Base-by-base conservation (phyloP, 139 green algal genomes). In the Chlamydomonas eustigma region DNA sequence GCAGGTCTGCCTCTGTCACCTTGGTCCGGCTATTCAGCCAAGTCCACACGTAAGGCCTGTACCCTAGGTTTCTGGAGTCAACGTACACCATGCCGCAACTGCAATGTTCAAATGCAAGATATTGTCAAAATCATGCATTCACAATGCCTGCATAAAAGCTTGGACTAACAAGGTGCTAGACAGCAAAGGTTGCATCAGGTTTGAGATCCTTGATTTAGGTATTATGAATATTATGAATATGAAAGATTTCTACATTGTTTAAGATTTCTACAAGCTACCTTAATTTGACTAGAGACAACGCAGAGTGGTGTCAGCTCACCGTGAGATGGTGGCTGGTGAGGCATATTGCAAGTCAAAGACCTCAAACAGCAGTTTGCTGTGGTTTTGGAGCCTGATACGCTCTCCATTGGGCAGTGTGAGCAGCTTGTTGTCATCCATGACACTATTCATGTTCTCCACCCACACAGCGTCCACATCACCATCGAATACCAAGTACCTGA, bases 341-440 rank as follows among this genome's bases (percentile, higher is more conserved):
- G 81, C 81, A 36, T 80, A 87, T 51, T 87, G 81, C 51, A 81
- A 75, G 86, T 90, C 76, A 28, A 65, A 85, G 64, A 72, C 90
- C 82, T 96, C 91, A 51, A 96, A 94, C 34, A 96, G 83, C 73
- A 94, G 81, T 71, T 92, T 92, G 82, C 84, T 91, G 80, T 94
- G 85, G 68, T 89, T 81, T 79, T 91, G 86, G 65, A 96, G 78
- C 0, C 88, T 81, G 77, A 96, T 96, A 70, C 91, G 87, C 83
- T 96, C 90, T 36, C 90, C 88, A 80, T 96, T 94, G 38, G 91
- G 89, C 75, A 96, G 86, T 32, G 90, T 94, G 38, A 96, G 85
- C 68, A 96, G 86, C 78, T 91, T 90, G 86, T 96, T 96, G 81
- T 96, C 91, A 78, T 96, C 91, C 91, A 96, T 94, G 4, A 94